These are phyloP conservation scores for Babesia caballi DNA, from an alignment of 169 alveolate species.

Conservation along the genomic window DNA sequence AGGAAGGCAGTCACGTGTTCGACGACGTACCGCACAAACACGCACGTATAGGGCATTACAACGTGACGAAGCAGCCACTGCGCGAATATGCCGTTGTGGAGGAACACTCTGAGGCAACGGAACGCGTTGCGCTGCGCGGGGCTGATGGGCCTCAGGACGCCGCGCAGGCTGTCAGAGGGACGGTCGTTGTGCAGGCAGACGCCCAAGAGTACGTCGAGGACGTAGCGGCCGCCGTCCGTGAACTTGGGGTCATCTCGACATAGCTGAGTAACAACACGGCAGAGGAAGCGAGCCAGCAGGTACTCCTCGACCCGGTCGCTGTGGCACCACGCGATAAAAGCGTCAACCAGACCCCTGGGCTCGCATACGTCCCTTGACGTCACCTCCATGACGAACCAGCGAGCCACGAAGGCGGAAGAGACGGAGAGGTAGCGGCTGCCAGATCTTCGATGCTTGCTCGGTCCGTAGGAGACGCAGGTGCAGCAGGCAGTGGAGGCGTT, in stretches of 20 bases:
- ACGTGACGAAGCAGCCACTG: constrained; percentile 31
- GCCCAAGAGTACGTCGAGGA: constrained; percentile 41
- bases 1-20: not conserved
- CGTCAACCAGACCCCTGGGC: constrained; percentile 6
- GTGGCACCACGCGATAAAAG: constrained; percentile 18
- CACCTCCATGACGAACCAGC: constrained; percentile 17
- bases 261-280: constrained; percentile 15
- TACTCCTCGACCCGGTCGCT: constrained; percentile 15
- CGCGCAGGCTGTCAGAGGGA: not conserved
- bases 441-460: not conserved
- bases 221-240: constrained; percentile 2
- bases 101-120: not conserved
- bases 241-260: not conserved
- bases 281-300: constrained; percentile 2
- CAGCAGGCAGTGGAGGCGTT: not conserved
- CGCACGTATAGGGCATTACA: constrained; percentile 37
- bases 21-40: not conserved
- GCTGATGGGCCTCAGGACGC: not conserved
- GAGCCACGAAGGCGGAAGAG: not conserved
- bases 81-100: not conserved
- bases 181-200: constrained; percentile 9
- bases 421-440: not conserved
- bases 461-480: constrained; percentile 6
- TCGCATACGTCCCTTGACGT: not conserved
- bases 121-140: constrained; percentile 15